Percentiles rank a stretch among this genome's conserved stretches.
phyloP scores from a whole-genome alignment of 2,329 filamentous ascomycete species.

The Paraphoma sp. region DNA sequence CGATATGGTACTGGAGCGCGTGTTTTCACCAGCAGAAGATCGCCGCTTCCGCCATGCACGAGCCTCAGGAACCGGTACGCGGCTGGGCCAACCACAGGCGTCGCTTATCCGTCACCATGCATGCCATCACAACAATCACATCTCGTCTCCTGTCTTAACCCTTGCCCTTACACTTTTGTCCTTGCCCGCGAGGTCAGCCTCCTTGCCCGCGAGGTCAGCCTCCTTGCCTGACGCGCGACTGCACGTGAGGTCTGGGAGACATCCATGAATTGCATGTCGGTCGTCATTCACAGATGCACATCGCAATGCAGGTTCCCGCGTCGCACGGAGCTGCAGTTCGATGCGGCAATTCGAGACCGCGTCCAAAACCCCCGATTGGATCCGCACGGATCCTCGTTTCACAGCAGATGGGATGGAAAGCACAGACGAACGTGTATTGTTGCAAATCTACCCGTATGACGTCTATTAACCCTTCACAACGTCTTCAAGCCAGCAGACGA shows the following conservation, averaged over 20 bases:
- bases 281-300: not conserved
- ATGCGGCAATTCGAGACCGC: not conserved
- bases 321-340: constrained; percentile 7
- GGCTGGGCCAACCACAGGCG: constrained; percentile 12
- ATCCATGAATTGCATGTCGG: not conserved
- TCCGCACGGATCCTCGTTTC: constrained; percentile 9
- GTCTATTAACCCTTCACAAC: too few species aligned
- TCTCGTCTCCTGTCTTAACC: not conserved
- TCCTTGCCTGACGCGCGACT: not conserved
- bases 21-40: constrained; percentile 17
- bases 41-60: constrained; percentile 18
- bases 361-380: not conserved
- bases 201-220: not conserved
- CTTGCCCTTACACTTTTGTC: too few species aligned
- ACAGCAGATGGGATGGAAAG: constrained; percentile 7
- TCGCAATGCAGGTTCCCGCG: constrained; percentile 11
- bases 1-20: constrained; percentile 2
- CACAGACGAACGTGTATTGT: not conserved
- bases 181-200: not conserved
- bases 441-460: too few species aligned
- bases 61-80: constrained; percentile 17
- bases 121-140: constrained; percentile 20
- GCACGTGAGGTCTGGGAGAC: not conserved
- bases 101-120: constrained; percentile 21
- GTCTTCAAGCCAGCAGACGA: not conserved